Evolutionary conservation across 2,329 filamentous ascomycete genomes (phyloP), one percentile per base, ranked within the genome.

Genomic region (Aspergillus udagawae): DNA sequence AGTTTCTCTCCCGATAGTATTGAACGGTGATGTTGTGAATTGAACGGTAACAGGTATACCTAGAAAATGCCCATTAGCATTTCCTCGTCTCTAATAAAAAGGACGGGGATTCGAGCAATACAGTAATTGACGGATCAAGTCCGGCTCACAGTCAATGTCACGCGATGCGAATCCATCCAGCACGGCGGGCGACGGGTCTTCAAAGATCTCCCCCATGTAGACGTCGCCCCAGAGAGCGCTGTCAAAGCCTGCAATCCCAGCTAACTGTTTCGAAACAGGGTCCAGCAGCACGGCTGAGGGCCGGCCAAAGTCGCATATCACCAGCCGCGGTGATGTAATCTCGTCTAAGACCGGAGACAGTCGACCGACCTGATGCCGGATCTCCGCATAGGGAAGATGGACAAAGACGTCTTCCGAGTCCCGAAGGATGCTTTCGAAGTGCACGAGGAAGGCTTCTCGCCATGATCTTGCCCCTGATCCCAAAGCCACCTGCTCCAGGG

Each of bases 371-470:
- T 80, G 76, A 56, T 79, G 74, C 35, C 83, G 77, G 56, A 86
- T 80, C 53, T 79, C 77, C 9, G 79, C 75, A 63, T 85, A 85
- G 0, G 83, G 83, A 6, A 85, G 66, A 56, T 78, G 81, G 62
- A 86, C 77, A 12, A 84, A 78, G 69, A 82, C 80, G 57, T 86
- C 83, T 65, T 86, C 83, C 17, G 78, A 81, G 62, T 86, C 83
- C 17, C 81, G 80, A 25, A 86, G 71, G 8, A 79, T 70, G 10
- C 76, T 72, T 65, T 85, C 83, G 21, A 85, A 71, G 42, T 85
- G 74, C 5, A 67, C 63, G 25, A 78, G 69, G 61, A 85, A 86
- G 12, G 79, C 79, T 55, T 80, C 76, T 53, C 75, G 73, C 83
- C 83, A 86, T 3, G 79, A 79, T n/a, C 62, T 64, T 55, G 69